Evolutionary conservation across 2,329 filamentous ascomycete species (phyloP).

Genomic region (Colletotrichum chrysophilum): DNA sequence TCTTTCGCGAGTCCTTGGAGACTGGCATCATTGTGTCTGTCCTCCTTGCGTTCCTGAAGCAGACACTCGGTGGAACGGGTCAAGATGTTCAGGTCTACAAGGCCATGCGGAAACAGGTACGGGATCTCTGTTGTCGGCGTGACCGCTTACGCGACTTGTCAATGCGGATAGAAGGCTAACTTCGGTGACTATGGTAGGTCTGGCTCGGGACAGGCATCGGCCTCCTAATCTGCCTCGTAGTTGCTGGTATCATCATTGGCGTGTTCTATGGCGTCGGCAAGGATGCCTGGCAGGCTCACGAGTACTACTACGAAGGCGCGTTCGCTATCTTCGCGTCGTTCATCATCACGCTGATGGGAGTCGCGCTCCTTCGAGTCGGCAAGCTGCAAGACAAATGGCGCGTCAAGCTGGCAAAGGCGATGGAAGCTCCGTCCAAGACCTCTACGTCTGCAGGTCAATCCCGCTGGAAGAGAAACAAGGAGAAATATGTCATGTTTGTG

Average conservation of each 20-base stretch:
- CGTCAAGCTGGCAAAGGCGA: constrained; percentile 77
- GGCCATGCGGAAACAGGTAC: constrained; percentile 67
- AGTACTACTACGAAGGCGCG: constrained; percentile 82
- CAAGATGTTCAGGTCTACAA: constrained; percentile 69
- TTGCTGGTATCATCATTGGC: constrained; percentile 70
- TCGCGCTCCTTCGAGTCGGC: constrained; percentile 78
- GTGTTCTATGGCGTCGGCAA: constrained; percentile 73
- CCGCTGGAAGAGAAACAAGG: constrained; percentile 60
- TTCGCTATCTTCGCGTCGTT: constrained; percentile 79
- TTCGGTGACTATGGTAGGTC: constrained; percentile 43
- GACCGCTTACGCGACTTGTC: neutral
- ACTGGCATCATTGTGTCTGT: constrained; percentile 86
- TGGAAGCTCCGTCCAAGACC: constrained; percentile 35
- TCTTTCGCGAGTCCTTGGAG: constrained; percentile 86
- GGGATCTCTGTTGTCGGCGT: fast-evolving
- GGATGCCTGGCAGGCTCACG: constrained; percentile 69
- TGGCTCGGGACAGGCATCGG: constrained; percentile 67
- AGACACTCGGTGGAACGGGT: constrained; percentile 71
- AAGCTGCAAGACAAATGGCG: constrained; percentile 90
- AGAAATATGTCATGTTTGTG: constrained; percentile 87
- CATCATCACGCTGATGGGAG: constrained; percentile 84
- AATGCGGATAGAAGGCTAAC: neutral
- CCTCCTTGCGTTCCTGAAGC: constrained; percentile 82
- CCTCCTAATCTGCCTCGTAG: constrained; percentile 63
- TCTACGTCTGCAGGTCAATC: constrained; percentile 33